Base-by-base conservation (phyloP, 148 eudicot genomes). In the Rheum nobile region DNA sequence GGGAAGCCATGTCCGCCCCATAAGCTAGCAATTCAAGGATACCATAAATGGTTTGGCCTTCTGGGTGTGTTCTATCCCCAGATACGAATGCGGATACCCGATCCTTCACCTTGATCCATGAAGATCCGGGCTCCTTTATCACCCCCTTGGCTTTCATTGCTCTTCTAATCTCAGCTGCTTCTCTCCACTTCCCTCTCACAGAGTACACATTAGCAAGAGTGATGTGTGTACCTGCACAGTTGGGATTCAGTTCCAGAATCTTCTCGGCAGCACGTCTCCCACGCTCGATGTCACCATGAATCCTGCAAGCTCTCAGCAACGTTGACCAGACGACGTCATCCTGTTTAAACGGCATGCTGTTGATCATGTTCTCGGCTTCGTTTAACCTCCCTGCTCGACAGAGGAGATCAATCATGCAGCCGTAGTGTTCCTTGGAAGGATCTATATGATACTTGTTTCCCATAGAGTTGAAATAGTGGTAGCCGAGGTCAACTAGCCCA, bases 311-410 rank as follows among this genome's bases (percentile, higher is more conserved):
- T 82, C 90, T 89, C 37, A 93, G 86, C 77, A 89, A 81, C 48
- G 85, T 93, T 47, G 98, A 89, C 97, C 95, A 93, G 31, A 89
- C 91, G 76, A 93, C 97, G 43, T 89, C 95, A 55, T 93, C 97
- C 74, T 73, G 77, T 75, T 80, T 76, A 79, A 39, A 76, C 22
- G 92, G 90, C 97, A 93, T 93, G 72, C 67, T 82, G 71, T 61
- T 80, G 59, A 93, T 93, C 93, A 91, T 88, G 74, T 84, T 71
- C 79, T 88, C 92, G 52, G 98, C 98, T 47, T 91, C 95, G 22
- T 39, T 72, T 78, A 93, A 68, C 79, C 86, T 81, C 70, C 97
- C 98, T 73, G 93, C 95, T 63, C 91, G 81, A 67, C 97, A 93
- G 14, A 93, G 85, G 29, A 91, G 88, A 85, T 93, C 98, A 67